A percentile compares a stretch with the other conserved stretches of the same genome.
Conservation (phyloP, 2,329 filamentous ascomycete species). For the Colletotrichum eremochloae region DNA sequence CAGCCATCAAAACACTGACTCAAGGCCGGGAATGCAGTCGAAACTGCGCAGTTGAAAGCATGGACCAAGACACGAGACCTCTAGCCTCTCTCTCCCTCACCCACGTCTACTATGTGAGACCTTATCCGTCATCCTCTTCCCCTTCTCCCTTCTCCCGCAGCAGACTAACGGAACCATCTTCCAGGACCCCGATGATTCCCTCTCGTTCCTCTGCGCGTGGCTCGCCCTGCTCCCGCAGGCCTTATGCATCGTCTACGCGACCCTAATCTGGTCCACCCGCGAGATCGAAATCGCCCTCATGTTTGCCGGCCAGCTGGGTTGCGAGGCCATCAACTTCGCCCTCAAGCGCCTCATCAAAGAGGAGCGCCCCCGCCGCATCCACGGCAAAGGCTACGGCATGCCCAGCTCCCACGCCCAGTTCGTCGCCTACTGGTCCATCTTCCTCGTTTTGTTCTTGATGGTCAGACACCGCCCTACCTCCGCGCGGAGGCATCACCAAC, state of each 20-base stretch:
- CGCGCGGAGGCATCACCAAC: slow-evolving; percentile 49
- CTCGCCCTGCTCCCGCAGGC: slow-evolving; percentile 94
- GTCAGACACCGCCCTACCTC: slow-evolving; percentile 72
- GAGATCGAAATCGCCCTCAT: slow-evolving; percentile 91
- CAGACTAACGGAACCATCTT: slow-evolving; percentile 7
- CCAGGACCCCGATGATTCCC: slow-evolving; percentile 82
- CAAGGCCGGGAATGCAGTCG: slow-evolving; percentile 21
- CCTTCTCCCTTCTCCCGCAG: slow-evolving; percentile 78
- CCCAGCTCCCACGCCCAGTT: slow-evolving; percentile 95
- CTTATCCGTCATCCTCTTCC: slow-evolving; percentile 79
- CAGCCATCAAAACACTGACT: neutral
- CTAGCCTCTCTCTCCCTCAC: slow-evolving; percentile 93
- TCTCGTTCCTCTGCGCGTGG: slow-evolving; percentile 92
- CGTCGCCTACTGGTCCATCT: slow-evolving; percentile 90
- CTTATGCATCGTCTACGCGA: slow-evolving; percentile 89
- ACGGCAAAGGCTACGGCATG: slow-evolving; percentile 98
- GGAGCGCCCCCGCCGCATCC: slow-evolving; percentile 84
- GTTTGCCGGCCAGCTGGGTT: slow-evolving; percentile 91
- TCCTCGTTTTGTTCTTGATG: slow-evolving; percentile 86
- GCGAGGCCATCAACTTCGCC: slow-evolving; percentile 90
- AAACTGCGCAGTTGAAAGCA: slow-evolving; percentile 39
- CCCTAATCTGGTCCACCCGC: slow-evolving; percentile 90
- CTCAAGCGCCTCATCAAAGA: slow-evolving; percentile 94
- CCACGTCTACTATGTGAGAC: slow-evolving; percentile 86
- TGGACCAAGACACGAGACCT: slow-evolving; percentile 60